Evolutionary conservation across 1,139 yeast genomes (phyloP), one percentile per base, ranked within the genome.

Genomic region (Hemisphaericaspora xylanilytica): DNA sequence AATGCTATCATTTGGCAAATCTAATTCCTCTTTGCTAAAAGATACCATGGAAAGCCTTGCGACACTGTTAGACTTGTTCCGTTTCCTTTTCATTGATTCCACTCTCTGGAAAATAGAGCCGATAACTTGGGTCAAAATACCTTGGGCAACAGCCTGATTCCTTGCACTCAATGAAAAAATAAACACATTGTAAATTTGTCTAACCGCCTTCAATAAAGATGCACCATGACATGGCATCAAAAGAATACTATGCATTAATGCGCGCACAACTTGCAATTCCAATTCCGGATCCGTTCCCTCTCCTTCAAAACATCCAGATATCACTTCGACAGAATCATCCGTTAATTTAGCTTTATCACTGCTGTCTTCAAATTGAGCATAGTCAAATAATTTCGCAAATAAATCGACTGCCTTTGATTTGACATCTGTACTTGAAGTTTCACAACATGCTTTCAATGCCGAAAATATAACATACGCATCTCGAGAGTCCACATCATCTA

Each of bases 111-210:
- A 92, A 12, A 90, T 82, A 4, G 88, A 81, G 42, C 84, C 81
- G 24, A 92, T 88, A 52, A 90, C 86, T 63, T 94, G 98, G 3
- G 95, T 87, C 47, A 94, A 72, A 8, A 94, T 84, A 2, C 96
- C 97, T 64, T 94, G 98, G 0, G 98, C 98, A 43, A 90, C 83
- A 1, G 92, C 86, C 61, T 92, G 98, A 56, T 89, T 92, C 18
- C 87, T 70, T 3, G 92, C 78, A 14, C 85, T 81, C 47, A 85
- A 70, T 0, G 97, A 88, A 45, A 88, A 75, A 33, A 92, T 84
- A 55, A 92, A 94, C 24, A 94, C 87, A 57, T 89, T 90, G 65
- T 92, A 92, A 15, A 92, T 86, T 56, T 88, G 96, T 58, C 98
- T 78, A 28, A 94, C 84, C 0, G 97, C 97, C 53, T 85, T 87